A percentile compares a stretch with the other conserved stretches of the same genome.
phyloP scores from a whole-genome alignment of 495 filamentous ascomycete genomes.

The Evernia prunastri region DNA sequence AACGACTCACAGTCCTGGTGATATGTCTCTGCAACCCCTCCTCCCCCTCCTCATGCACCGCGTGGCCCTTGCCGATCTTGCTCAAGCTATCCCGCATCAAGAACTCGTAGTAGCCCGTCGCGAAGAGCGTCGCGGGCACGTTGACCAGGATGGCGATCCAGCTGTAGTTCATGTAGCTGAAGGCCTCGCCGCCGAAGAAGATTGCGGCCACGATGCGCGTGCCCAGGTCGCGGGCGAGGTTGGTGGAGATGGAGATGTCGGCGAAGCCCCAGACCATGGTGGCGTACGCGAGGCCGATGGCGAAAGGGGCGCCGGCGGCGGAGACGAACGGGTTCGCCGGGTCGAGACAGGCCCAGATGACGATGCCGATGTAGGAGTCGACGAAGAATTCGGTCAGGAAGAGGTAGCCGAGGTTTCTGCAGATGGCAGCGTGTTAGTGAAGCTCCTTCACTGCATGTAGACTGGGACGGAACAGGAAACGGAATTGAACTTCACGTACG shows the following conservation, averaged over 20 bases:
- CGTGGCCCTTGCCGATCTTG: constrained; percentile 41
- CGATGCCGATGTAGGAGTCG: constrained; percentile 45
- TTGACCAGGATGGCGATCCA: constrained; percentile 48
- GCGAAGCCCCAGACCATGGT: constrained; percentile 47
- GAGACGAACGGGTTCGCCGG: constrained; percentile 49
- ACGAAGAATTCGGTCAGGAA: constrained; percentile 51
- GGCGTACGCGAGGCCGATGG: constrained; percentile 46
- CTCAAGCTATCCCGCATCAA: constrained; percentile 45
- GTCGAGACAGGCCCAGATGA: constrained; percentile 50
- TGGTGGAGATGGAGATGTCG: constrained; percentile 44
- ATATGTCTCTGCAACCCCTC: constrained; percentile 45
- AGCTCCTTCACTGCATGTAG: neutral
- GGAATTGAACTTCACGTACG: constrained; percentile 10
- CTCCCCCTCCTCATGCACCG: constrained; percentile 44
- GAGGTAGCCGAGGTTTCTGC: constrained; percentile 39
- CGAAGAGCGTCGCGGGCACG: constrained; percentile 47
- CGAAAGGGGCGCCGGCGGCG: constrained; percentile 39
- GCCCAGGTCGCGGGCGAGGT: constrained; percentile 47
- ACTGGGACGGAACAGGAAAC: neutral
- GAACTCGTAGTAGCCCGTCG: constrained; percentile 46
- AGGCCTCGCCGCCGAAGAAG: constrained; percentile 46
- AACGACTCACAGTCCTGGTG: constrained; percentile 31
- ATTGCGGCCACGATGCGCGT: constrained; percentile 50
- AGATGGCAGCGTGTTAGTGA: neutral
- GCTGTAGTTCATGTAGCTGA: constrained; percentile 39